These are phyloP conservation scores for Lizonia empirigonia DNA, from an alignment of 2,329 filamentous ascomycete genomes.

Conservation along the genomic window DNA sequence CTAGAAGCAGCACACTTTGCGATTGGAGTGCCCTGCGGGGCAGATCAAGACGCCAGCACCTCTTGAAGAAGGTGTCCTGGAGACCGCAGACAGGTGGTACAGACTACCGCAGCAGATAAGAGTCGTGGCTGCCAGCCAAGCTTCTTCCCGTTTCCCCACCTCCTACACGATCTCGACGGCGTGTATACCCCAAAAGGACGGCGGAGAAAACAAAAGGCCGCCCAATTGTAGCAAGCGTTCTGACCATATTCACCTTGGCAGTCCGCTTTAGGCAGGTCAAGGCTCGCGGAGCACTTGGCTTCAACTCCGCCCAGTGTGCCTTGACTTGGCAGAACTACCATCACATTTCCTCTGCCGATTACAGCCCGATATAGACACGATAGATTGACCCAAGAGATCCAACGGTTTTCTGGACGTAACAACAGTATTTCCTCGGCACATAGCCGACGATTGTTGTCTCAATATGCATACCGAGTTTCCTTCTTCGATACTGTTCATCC, in stretches of 20 bases:
- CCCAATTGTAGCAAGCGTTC: background rate
- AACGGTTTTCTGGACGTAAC: background rate
- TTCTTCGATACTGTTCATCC: slow-evolving; percentile 19
- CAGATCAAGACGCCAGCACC: background rate
- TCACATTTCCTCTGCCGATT: slow-evolving; percentile 17
- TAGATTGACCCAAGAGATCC: slow-evolving; percentile 10
- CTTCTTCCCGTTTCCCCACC: background rate
- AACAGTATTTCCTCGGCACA: background rate
- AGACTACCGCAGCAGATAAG: slow-evolving; percentile 13
- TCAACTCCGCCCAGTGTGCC: slow-evolving; percentile 4
- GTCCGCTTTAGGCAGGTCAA: slow-evolving; percentile 17
- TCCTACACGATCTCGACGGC: background rate
- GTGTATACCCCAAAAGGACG: slow-evolving; percentile 1
- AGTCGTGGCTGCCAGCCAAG: slow-evolving; percentile 1
- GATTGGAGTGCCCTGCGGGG: background rate
- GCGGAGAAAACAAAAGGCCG: background rate
- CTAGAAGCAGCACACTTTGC: background rate
- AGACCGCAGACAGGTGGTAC: background rate
- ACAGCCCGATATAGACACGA: background rate
- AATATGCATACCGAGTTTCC: slow-evolving; percentile 11
- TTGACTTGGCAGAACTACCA: slow-evolving; percentile 18
- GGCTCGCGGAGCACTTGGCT: slow-evolving; percentile 17
- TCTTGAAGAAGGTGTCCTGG: background rate
- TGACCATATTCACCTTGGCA: slow-evolving; percentile 15
- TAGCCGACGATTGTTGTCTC: background rate